Conservation (phyloP, 139 green algal genomes). For the Chlamydomonas schloesseri region DNA sequence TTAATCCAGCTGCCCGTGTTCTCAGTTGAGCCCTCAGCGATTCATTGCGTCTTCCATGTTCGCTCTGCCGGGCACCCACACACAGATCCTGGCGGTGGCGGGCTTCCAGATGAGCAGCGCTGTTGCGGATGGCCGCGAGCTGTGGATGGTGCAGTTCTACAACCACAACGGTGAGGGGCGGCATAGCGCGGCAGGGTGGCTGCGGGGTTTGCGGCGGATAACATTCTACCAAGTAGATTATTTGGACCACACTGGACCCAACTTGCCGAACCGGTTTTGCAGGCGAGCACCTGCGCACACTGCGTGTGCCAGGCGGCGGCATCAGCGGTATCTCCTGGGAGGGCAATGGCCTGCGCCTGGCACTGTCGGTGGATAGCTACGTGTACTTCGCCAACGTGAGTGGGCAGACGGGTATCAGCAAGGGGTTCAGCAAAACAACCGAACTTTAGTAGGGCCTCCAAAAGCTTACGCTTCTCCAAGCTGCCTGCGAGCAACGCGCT, state of each 20-base stretch:
- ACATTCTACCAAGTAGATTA: too few relatives aligned
- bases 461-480: too few relatives aligned
- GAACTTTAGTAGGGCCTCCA: too few relatives aligned
- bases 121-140: conserved; percentile 45
- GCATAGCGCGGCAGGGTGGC: background rate
- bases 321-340: conserved; percentile 81
- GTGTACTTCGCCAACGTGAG: conserved; percentile 86
- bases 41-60: too few relatives aligned
- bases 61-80: too few relatives aligned
- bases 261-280: too few relatives aligned
- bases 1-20: too few relatives aligned
- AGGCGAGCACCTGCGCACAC: conserved; percentile 80
- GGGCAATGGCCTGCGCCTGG: conserved; percentile 77
- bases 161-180: conserved; percentile 49
- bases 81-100: conserved; percentile 71
- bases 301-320: conserved; percentile 76
- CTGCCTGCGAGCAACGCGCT: too few relatives aligned
- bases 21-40: too few relatives aligned
- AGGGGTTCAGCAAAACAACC: too few relatives aligned
- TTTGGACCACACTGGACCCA: too few relatives aligned
- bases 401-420: conserved; percentile 37
- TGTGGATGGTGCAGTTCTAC: conserved; percentile 77
- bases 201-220: too few relatives aligned
- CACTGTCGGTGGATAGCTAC: conserved; percentile 79
- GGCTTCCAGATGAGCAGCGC: conserved; percentile 63